These are phyloP conservation scores for Fragaria ananassa DNA, from an alignment of 306 rosid genomes.

Conservation along the genomic window DNA sequence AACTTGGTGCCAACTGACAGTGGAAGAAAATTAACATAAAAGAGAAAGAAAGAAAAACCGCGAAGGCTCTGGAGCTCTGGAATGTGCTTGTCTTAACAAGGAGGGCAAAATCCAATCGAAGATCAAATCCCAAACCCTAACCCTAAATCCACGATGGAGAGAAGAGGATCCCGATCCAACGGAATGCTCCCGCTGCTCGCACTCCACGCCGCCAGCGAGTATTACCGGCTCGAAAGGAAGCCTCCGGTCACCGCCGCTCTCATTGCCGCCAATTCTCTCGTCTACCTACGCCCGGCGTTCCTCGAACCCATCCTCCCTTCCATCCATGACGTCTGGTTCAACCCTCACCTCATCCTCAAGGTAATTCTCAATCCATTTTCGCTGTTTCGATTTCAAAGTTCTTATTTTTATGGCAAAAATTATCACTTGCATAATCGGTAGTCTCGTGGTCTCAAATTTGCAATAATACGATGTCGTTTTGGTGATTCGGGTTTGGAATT, in stretches of 20 bases:
- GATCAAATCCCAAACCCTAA: neutral
- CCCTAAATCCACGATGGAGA: constrained; percentile 37
- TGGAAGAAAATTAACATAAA: neutral
- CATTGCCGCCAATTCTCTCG: constrained; percentile 71
- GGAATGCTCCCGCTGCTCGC: constrained; percentile 73
- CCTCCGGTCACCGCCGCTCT: constrained; percentile 84
- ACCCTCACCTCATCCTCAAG: constrained; percentile 77
- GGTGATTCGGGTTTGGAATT: neutral
- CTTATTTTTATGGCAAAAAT: neutral
- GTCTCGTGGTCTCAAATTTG: neutral
- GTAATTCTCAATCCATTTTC: constrained; percentile 27
- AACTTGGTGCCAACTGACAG: neutral
- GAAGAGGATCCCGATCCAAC: constrained; percentile 45
- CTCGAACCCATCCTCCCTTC: constrained; percentile 51
- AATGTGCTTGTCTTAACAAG: neutral
- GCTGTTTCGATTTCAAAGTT: neutral
- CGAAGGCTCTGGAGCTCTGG: constrained; percentile 4
- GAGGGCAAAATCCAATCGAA: neutral
- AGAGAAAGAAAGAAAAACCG: neutral
- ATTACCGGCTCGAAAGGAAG: constrained; percentile 54
- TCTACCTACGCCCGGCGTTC: constrained; percentile 63
- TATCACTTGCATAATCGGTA: neutral
- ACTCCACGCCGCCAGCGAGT: constrained; percentile 69
- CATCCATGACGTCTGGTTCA: constrained; percentile 73
- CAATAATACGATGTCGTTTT: neutral